These are phyloP conservation scores for Fragaria ananassa DNA, from an alignment of 306 rosid species.

Conservation along the genomic window DNA sequence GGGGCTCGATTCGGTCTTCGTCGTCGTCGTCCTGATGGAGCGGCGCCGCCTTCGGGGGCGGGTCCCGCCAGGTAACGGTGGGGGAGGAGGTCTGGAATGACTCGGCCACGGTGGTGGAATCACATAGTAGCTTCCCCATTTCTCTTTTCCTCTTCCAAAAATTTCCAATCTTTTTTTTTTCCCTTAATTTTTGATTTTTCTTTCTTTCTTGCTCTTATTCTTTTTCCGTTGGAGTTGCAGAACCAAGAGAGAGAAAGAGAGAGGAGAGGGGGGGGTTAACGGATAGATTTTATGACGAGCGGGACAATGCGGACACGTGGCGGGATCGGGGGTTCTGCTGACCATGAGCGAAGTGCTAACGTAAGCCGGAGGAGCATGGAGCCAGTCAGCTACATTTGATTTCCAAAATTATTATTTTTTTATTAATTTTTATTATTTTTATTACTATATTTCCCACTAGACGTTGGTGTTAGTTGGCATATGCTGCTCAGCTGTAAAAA, in stretches of 20 bases:
- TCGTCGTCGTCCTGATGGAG: conserved; percentile 16
- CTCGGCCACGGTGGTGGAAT: conserved; percentile 80
- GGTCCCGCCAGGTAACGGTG: conserved; percentile 63
- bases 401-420: too few relatives aligned
- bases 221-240: conserved; percentile 56
- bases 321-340: conserved; percentile 33
- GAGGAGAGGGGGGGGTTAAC: conserved; percentile 52
- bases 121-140: conserved; percentile 90
- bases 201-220: conserved; percentile 12
- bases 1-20: conserved; percentile 36
- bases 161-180: neutral
- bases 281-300: conserved; percentile 61
- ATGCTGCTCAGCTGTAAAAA: neutral
- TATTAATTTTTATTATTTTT: too few relatives aligned
- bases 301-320: conserved; percentile 68
- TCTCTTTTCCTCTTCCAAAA: conserved; percentile 3
- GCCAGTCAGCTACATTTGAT: conserved; percentile 1
- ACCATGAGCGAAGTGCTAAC: conserved; percentile 17
- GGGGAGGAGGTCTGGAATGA: conserved; percentile 60
- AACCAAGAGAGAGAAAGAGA: conserved; percentile 2
- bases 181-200: neutral
- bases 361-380: conserved; percentile 22
- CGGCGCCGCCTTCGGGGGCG: conserved; percentile 38
- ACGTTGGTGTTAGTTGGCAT: conserved; percentile 30
- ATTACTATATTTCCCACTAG: conserved; percentile 7